Percentiles rank a stretch among this genome's conserved stretches.
Evolutionary conservation across 176 grass and related monocot genomes (phyloP).

Genomic region (Cenchrus fungigraminus): DNA sequence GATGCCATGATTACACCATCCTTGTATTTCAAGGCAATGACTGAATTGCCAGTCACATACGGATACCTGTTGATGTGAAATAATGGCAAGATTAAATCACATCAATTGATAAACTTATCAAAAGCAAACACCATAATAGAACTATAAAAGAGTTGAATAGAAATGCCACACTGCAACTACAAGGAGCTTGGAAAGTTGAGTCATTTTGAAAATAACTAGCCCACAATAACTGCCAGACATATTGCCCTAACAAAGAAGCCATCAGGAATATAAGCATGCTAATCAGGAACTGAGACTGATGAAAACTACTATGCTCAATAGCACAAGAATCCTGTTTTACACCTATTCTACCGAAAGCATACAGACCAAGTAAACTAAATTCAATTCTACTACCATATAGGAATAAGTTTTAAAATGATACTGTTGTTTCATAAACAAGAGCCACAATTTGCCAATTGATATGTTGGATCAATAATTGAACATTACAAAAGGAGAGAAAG

Average conservation of each 20-base stretch:
- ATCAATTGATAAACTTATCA: not conserved
- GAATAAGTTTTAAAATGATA: too few species aligned
- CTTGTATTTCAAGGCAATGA: slow-evolving; percentile 98
- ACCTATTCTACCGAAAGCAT: too few species aligned
- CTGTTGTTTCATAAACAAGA: too few species aligned
- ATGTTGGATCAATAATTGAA: too few species aligned
- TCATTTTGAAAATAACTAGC: not conserved
- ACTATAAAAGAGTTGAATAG: not conserved
- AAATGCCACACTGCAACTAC: not conserved
- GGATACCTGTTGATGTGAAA: slow-evolving; percentile 70
- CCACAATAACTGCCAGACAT: not conserved
- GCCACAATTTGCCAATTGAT: too few species aligned
- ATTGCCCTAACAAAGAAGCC: not conserved
- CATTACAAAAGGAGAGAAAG: too few species aligned
- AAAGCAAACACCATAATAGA: not conserved
- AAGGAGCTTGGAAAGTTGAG: not conserved
- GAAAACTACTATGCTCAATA: not conserved
- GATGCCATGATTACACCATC: slow-evolving; percentile 92
- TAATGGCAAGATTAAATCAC: slow-evolving; percentile 29
- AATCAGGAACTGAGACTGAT: not conserved
- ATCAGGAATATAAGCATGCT: not conserved
- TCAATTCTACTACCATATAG: too few species aligned
- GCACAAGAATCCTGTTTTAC: too few species aligned
- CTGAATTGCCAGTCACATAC: slow-evolving; percentile 94
- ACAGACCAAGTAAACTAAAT: too few species aligned